These are phyloP conservation scores for Endogone sp. DNA, from an alignment of 192 early-diverging fungal species.

Conservation along the genomic window DNA sequence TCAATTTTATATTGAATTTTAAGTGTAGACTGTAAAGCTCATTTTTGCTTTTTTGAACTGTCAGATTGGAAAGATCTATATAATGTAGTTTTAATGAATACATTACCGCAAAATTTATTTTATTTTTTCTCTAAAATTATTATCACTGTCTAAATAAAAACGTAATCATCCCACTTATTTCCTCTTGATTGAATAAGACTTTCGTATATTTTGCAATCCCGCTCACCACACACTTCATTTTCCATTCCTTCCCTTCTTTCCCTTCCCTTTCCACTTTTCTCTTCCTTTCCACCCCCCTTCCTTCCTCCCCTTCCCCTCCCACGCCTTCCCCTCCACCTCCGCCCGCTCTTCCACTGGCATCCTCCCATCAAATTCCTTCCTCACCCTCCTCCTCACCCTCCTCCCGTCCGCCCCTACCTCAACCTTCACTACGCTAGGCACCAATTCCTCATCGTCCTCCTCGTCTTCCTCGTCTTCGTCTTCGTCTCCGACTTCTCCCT, in stretches of 20 bases:
- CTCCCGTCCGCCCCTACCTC: not conserved
- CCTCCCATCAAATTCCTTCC: not conserved
- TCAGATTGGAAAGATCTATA: no score
- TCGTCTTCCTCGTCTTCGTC: not conserved
- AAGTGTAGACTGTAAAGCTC: no score
- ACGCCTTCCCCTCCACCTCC: not conserved
- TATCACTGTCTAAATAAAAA: no score
- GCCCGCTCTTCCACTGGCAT: not conserved
- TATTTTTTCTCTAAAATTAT: no score
- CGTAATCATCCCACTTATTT: no score
- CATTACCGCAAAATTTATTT: no score
- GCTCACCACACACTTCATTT: not conserved
- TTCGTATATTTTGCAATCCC: no score
- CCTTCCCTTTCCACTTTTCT: not conserved
- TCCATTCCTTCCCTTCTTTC: not conserved
- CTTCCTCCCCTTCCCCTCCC: not conserved
- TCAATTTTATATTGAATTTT: no score
- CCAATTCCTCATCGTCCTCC: not conserved
- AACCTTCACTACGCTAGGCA: not conserved
- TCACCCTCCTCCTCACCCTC: not conserved
- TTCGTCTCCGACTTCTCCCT: not conserved
- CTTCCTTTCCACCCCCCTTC: not conserved
- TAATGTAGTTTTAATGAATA: no score
- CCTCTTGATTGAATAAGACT: no score
- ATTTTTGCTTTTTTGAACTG: no score